Evolutionary conservation across 2,329 filamentous ascomycete genomes (phyloP), one percentile per base, ranked within the genome.

Genomic region (Septoria linicola): DNA sequence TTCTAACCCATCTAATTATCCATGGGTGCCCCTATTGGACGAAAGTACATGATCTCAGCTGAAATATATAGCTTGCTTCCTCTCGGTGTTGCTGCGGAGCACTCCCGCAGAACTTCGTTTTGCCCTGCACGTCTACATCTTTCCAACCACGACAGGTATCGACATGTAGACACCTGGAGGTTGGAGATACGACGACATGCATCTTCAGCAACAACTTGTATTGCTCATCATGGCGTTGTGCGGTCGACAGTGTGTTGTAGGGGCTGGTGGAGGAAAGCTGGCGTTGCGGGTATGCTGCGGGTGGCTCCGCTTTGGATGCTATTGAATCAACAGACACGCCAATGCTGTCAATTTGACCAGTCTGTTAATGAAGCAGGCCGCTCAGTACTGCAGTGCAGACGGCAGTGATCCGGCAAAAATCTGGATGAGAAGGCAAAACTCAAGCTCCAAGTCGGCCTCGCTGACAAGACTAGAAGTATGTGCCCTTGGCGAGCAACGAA

Each of bases 121-220:
- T 41, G n/a, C 42, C 36, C 21, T 16, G 10, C 6, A 41, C 42
- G 35, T 23, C 35, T 23, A 52, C 35, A 52, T 52, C 49, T 52
- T 48, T 42, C 8, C 16, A 19, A 30, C 25, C 31, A 52, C 20
- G 30, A 17, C 21, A 47, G 25, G 23, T 41, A 41, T 23, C 16
- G 16, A 48, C 30, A 20, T 37, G 35, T 20, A 32, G 30, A 14
- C 6, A 17, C 34, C 31, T 27, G 43, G 42, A 52, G 43, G 31
- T 41, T 52, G 27, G 36, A 47, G 42, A 20, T 23, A 42, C 27
- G 36, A 27, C 10, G 31, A 20, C 25, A 41, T 47, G 42, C 49
- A 48, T 41, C 43, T 41, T 21, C 31, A 39, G 43, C 43, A 52
- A 48, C 37, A 27, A 52, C 49, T 47, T 48, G 37, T 14, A 17